Percentiles rank a stretch among this genome's conserved stretches.
Conservation (phyloP, 192 early-diverging fungal species). For the Podila minutissima region DNA sequence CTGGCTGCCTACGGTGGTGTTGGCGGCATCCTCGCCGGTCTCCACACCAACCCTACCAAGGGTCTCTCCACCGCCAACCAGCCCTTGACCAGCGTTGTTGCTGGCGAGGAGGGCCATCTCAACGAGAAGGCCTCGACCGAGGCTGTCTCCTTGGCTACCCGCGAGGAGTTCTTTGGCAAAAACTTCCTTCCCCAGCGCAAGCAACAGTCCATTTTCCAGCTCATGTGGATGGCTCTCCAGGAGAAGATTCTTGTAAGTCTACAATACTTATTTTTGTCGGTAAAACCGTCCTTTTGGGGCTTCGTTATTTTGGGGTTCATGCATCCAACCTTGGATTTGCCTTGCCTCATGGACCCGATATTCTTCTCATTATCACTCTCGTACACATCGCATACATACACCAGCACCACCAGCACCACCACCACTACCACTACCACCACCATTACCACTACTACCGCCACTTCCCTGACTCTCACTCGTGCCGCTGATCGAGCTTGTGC, state of each 20-base stretch:
- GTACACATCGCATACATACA: background rate
- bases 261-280: background rate
- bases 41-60: slow-evolving; percentile 53
- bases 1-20: slow-evolving; percentile 57
- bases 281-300: background rate
- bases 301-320: too few relatives aligned
- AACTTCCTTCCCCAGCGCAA: slow-evolving; percentile 76
- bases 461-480: too few relatives aligned
- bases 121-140: slow-evolving; percentile 1
- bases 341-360: background rate
- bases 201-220: slow-evolving; percentile 71
- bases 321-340: slow-evolving; percentile 2
- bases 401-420: too few relatives aligned
- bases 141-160: slow-evolving; percentile 2
- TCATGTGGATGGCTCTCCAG: slow-evolving; percentile 83
- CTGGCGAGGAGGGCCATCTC: slow-evolving; percentile 21
- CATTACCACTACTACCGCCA: too few relatives aligned
- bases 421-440: too few relatives aligned
- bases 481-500: too few relatives aligned
- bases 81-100: slow-evolving; percentile 43
- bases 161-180: slow-evolving; percentile 66
- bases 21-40: slow-evolving; percentile 53
- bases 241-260: slow-evolving; percentile 76
- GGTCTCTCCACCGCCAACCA: slow-evolving; percentile 54
- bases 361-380: background rate